Base-by-base conservation (phyloP, 2,329 filamentous ascomycete species). In the Leptographium flavum region DNA sequence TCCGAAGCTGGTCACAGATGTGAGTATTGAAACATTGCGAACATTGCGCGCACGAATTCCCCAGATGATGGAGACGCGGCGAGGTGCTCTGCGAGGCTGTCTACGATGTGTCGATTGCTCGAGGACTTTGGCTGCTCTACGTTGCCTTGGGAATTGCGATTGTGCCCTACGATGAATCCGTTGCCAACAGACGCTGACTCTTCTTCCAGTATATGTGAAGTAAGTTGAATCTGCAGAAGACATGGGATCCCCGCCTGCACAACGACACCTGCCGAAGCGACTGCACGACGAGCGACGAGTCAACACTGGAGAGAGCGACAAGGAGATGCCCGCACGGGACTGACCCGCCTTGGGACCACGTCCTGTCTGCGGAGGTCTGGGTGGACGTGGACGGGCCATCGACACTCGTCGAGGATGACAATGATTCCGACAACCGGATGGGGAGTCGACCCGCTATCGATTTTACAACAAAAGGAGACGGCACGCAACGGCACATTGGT, bases 1-100 rank as follows among this genome's bases (percentile, higher is more conserved):
- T 81, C 83, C 65, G 83, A 86, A 79, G 74, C 81, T 66, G 83
- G 83, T 71, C 83, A 88, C 80, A 79, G 84, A 83, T 74, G 84
- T 90, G 72, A 84, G 84, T 84, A 56, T 45, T 28, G 11, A 30
- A 11, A 15, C 11, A n/a, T n/a, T n/a, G n/a, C n/a, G n/a, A n/a
- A n/a, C n/a, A n/a, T 32, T 25, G 23, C 41, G 23, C 41, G 27
- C 30, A 42, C 30, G 22, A 25, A 25, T 25, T 25, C 6, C 21
- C 15, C 23, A 17, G 14, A 15, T 27, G 37, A 27, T 27, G 14
- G n/a, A 25, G n/a, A 8, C n/a, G 17, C 23, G 19, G n/a, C 25
- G n/a, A 30, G 13, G 40, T 21, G 17, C 17, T 9, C 7, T 11
- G 31, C 19, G 56, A 68, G n/a, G n/a, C n/a, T 73, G 60, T 73